Evolutionary conservation across 1,284 basidiomycete genomes (phyloP), one percentile per base, ranked within the genome.

Genomic region (Heterobasidion irregulare): DNA sequence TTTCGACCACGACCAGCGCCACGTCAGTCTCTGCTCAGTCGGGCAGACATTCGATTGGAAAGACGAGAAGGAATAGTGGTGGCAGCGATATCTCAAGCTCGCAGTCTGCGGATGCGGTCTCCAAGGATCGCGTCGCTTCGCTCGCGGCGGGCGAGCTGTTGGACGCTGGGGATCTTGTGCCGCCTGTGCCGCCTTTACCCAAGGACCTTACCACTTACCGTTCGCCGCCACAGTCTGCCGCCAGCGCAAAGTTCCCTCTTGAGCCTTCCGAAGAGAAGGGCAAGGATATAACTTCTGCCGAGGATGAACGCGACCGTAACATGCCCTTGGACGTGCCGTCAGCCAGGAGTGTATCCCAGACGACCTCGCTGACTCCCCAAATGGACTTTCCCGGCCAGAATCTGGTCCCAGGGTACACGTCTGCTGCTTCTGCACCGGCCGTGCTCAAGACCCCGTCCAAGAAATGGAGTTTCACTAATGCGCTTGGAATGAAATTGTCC

Each of bases 381-480:
- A 54, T 52, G 26, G 36, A 57, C 56, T 63, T 65, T 51, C 62
- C 59, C 53, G 64, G 64, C 15, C 59, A 66, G 8, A 59, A 66
- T 53, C 65, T 64, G 33, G 66, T 70, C 2, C 69, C 66, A 47
- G 65, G 66, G n/a, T 65, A 64, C 49, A 33, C 62, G 33, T 56
- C 73, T 38, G 69, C 76, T 10, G 74, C 78, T 53, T 71, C 75
- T 55, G 61, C 65, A 18, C 70, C 77, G 19, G 66, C 68, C 2
- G 63, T 67, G 48, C 59, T 77, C 53, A 87, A 86, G 70, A 87
- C 88, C 1, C 87, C 89, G 49, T 91, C 84, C 45, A 96, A 95
- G 76, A 98, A 97, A 72, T 98, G 94, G 94, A 96, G 93, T 64
- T 92, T 98, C 71, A 92, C 92, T 6, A 89, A 83, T 57, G 91